Base-by-base conservation (phyloP, 257 asterid genomes). In the Fraxinus americana region DNA sequence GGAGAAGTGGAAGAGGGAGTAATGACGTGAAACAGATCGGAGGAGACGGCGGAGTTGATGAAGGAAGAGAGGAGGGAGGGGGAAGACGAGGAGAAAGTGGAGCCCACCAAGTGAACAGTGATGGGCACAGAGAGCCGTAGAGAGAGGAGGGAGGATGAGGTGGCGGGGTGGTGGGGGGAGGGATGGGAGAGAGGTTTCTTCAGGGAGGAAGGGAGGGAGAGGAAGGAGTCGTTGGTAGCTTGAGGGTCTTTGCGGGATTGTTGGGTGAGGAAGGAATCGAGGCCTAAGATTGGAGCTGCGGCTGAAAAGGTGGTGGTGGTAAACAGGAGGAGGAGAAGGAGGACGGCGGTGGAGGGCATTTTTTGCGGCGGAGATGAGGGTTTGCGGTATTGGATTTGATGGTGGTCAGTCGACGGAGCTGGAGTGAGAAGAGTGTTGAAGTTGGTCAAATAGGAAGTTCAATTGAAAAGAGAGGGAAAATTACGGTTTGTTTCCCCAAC, bases 21-120 rank as follows among this genome's bases (percentile, higher is more conserved):
- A 89, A 91, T 92, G 86, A 92, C 97, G 87, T 91, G 98, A 95
- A 87, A 94, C 79, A 70, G 88, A 78, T 91, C 97, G 88, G 95
- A 87, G 81, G 98, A 88, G 81, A 92, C 66, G 76, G 92, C 81
- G 80, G 98, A 90, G 72, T 77, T 7, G 81, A 94, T 34, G 86
- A 88, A 91, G 77, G 97, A 88, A 57, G 94, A 73, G 70, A 94
- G 90, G 52, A 83, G 83, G 71, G 92, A 67, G 1, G 90, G 85
- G 38, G 98, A 87, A 74, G 92, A 84, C 38, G 93, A 73, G 27
- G 89, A 29, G 89, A 94, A 94, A 50, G 91, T 77, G 76, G 91
- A 72, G 1, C 98, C 99, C 2, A 94, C 97, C 11, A 94, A 84
- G 85, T 90, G 97, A 66, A 92, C 85, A 52, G 90, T 83, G 77